phyloP scores from a whole-genome alignment of 495 filamentous ascomycete genomes.

The Hypoxylon crocopeplum region DNA sequence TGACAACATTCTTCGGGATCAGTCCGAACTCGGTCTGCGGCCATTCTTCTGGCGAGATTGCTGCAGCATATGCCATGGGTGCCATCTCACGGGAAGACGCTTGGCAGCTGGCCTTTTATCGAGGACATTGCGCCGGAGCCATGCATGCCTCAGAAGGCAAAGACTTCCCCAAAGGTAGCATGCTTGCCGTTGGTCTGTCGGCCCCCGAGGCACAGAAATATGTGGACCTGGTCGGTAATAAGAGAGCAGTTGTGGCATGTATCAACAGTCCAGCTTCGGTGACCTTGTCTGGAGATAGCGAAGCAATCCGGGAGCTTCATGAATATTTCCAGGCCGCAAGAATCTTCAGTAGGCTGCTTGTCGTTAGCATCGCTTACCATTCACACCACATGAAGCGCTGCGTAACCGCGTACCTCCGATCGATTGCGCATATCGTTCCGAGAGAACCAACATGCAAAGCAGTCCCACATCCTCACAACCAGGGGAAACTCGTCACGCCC shows the following conservation, averaged over 20 bases:
- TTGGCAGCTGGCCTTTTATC: conserved; percentile 53
- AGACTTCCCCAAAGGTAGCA: conserved; percentile 35
- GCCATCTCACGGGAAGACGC: conserved; percentile 46
- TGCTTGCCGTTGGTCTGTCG: conserved; percentile 48
- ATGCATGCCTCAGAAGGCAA: conserved; percentile 11
- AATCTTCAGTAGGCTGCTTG: conserved; percentile 42
- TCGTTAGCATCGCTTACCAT: conserved; percentile 46
- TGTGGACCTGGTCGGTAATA: conserved; percentile 17
- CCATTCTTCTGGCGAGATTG: conserved; percentile 70
- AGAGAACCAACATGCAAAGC: neutral
- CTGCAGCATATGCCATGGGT: conserved; percentile 32
- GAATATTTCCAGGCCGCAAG: conserved; percentile 23
- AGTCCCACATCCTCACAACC: conserved; percentile 9
- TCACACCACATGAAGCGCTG: conserved; percentile 44
- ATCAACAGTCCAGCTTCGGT: conserved; percentile 50
- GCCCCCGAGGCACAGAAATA: conserved; percentile 31
- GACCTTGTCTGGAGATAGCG: conserved; percentile 49
- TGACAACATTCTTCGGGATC: conserved; percentile 52
- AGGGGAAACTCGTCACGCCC: conserved; percentile 2
- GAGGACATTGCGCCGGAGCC: conserved; percentile 24
- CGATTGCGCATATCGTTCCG: conserved; percentile 23
- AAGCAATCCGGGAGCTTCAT: conserved; percentile 41
- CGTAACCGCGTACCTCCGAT: conserved; percentile 9
- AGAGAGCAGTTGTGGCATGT: conserved; percentile 45
- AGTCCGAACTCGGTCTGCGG: conserved; percentile 60